Base-by-base conservation (phyloP, 75 land plant species). In the Isoetes taiwanensis region DNA sequence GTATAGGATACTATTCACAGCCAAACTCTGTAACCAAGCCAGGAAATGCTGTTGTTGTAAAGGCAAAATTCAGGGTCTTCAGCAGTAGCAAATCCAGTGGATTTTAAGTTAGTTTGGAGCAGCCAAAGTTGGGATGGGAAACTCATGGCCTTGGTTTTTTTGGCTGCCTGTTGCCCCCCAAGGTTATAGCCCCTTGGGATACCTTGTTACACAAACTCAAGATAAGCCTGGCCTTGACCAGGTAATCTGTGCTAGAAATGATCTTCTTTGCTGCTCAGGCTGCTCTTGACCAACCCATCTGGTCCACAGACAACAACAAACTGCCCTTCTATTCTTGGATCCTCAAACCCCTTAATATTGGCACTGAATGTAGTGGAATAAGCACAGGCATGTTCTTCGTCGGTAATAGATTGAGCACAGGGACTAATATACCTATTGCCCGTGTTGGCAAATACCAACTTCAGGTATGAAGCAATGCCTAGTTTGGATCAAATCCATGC, bases 141-240 rank as follows among this genome's bases (percentile, higher is more conserved):
- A 34, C 73, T 69, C 57, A 69, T 69, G 85, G 19, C 12, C 34
- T 31, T 80, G 57, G 26, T 82, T 74, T 32, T 54, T 89, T 33
- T 89, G 96, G 96, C 50, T 70, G 3, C 96, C 96, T 2, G 26
- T 58, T 8, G 68, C 96, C 4, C 80, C 86, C 0, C 68, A 76
- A 10, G 96, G 96, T 0, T 89, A 89, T 67, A 64, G 67, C 21
- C 42, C 93, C 1, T 70, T 79, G 6, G 96, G 96, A 14, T 69
- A 37, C 48, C 34, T 79, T 0, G 71, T 79, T 41, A 86, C 90
- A 0, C 48, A 39, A n/a, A 32, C 79, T 0, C 65, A 72, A 3
- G 63, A 53, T 19, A 79, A 79, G 64, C 96, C 96, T 1, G 37
- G 78, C 0, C 27, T 67, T 0, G 80, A 74, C 1, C 73, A 67